Evolutionary conservation across 1,284 basidiomycete genomes (phyloP).

Genomic region (Pseudozyma sp.): DNA sequence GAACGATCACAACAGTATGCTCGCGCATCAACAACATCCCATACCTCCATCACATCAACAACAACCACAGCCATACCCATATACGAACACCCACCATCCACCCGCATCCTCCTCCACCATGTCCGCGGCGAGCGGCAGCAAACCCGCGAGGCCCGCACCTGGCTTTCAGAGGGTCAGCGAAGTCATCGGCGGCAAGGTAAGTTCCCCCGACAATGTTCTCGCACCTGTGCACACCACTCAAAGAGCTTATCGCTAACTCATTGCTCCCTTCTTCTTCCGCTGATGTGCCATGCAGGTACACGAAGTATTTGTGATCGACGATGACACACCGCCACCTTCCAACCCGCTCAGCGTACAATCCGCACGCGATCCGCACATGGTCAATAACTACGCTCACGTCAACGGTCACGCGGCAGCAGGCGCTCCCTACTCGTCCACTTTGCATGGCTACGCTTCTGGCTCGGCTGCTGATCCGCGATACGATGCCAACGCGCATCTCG

Average conservation of each 20-base stretch:
- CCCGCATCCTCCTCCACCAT: slow-evolving; percentile 19
- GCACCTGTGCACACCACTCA: not conserved
- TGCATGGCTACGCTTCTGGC: slow-evolving; percentile 17
- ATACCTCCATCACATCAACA: slow-evolving; percentile 23
- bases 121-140: slow-evolving; percentile 36
- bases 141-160: slow-evolving; percentile 23
- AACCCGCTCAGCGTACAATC: slow-evolving; percentile 51
- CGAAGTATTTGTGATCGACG: slow-evolving; percentile 57
- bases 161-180: slow-evolving; percentile 56
- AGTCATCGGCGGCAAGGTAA: slow-evolving; percentile 58
- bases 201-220: slow-evolving; percentile 3
- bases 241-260: not conserved
- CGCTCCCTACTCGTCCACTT: slow-evolving; percentile 23
- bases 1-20: slow-evolving; percentile 26
- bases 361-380: slow-evolving; percentile 38
- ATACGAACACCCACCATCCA: slow-evolving; percentile 6
- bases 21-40: slow-evolving; percentile 49
- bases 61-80: slow-evolving; percentile 21
- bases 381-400: slow-evolving; percentile 41
- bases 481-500: slow-evolving; percentile 20
- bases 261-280: not conserved
- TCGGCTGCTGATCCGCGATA: slow-evolving; percentile 30
- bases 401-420: slow-evolving; percentile 33
- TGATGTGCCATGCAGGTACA: slow-evolving; percentile 37
- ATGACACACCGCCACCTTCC: slow-evolving; percentile 51